Conservation (phyloP, 345 rosid species). For the Carallia pectinifolia region DNA sequence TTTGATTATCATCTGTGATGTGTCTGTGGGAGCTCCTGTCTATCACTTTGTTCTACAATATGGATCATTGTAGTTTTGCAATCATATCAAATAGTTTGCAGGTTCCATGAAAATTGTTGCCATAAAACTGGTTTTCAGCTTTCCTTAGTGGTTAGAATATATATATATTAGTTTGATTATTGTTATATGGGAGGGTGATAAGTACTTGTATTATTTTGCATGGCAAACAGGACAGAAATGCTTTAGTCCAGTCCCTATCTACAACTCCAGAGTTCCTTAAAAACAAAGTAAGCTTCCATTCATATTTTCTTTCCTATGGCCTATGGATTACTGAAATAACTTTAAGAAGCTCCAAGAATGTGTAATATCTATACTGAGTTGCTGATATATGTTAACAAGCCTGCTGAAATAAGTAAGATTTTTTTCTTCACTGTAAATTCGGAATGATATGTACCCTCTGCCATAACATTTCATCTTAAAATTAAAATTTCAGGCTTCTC, state of each 20-base stretch:
- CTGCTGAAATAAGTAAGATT: too few species aligned
- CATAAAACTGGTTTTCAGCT: neutral
- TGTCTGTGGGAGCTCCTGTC: neutral
- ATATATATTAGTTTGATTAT: neutral
- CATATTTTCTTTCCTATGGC: neutral
- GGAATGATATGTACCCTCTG: too few species aligned
- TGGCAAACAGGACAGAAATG: slow-evolving; percentile 61
- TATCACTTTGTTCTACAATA: neutral
- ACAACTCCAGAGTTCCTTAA: slow-evolving; percentile 86
- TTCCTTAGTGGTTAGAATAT: neutral
- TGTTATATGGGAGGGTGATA: neutral
- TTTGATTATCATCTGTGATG: slow-evolving; percentile 1
- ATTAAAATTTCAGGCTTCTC: slow-evolving; percentile 56
- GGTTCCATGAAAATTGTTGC: neutral
- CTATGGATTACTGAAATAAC: too few species aligned
- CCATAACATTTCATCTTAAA: neutral
- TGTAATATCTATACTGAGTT: neutral
- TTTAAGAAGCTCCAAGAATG: too few species aligned
- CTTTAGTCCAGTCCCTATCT: slow-evolving; percentile 77
- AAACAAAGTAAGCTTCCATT: slow-evolving; percentile 57
- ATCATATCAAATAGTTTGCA: neutral
- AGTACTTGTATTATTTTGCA: neutral
- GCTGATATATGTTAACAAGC: neutral
- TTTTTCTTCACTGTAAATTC: too few species aligned
- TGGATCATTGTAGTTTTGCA: neutral